Conservation (phyloP, 2,329 filamentous ascomycete species). For the Ascomycota sp. region DNA sequence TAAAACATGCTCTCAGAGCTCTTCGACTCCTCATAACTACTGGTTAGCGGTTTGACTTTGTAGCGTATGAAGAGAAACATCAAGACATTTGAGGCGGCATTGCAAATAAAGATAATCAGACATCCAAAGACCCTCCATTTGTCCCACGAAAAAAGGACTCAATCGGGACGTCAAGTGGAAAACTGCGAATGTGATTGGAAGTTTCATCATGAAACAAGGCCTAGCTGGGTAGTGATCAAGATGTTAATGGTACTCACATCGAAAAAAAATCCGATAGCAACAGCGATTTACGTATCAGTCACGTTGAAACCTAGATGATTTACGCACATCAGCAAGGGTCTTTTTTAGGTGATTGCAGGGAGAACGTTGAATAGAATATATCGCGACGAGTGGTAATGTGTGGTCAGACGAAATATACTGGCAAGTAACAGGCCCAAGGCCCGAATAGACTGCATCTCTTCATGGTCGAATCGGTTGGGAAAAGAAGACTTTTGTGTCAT, state of each 20-base stretch:
- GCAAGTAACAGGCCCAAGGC: constrained; percentile 69
- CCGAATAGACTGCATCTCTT: constrained; percentile 52
- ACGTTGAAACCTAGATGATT: no score
- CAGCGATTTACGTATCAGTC: no score
- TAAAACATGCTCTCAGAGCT: no score
- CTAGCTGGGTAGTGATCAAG: no score
- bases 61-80: background rate
- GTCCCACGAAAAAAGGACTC: constrained; percentile 48
- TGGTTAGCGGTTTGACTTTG: constrained; percentile 7
- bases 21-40: no score
- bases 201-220: constrained; percentile 55
- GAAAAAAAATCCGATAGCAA: no score
- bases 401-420: constrained; percentile 68
- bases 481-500: constrained; percentile 77
- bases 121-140: constrained; percentile 66
- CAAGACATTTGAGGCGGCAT: constrained; percentile 8
- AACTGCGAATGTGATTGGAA: constrained; percentile 69
- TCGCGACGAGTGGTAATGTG: constrained; percentile 3
- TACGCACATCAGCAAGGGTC: no score
- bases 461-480: constrained; percentile 77
- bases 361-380: background rate
- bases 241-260: no score
- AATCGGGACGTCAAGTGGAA: constrained; percentile 56
- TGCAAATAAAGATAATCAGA: no score
- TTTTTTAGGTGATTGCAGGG: no score